Evolutionary conservation across 2,329 filamentous ascomycete species (phyloP).

Genomic region (Lachnellula suecica): DNA sequence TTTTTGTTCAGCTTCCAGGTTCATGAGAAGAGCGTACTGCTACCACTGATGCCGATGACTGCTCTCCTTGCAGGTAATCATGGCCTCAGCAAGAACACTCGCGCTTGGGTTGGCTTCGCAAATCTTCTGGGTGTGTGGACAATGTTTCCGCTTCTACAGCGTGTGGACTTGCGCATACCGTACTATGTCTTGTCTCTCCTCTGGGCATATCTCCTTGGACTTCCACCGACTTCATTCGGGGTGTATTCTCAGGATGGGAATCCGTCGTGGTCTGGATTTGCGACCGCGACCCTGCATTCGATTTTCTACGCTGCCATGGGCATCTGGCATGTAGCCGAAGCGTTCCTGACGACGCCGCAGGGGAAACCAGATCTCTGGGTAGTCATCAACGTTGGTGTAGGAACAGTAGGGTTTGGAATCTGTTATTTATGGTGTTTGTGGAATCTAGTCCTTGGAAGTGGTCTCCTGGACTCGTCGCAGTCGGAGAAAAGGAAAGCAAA

Average conservation of each 20-base stretch:
- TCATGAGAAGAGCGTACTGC: slow-evolving; percentile 93
- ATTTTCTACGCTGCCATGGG: slow-evolving; percentile 76
- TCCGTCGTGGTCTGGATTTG: slow-evolving; percentile 46
- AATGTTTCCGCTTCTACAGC: slow-evolving; percentile 84
- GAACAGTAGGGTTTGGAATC: slow-evolving; percentile 78
- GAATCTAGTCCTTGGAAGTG: slow-evolving; percentile 59
- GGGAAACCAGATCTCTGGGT: slow-evolving; percentile 93
- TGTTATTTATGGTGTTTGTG: slow-evolving; percentile 92
- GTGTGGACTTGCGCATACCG: slow-evolving; percentile 80
- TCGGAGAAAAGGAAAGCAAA: slow-evolving; percentile 25
- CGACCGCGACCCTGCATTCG: slow-evolving; percentile 70
- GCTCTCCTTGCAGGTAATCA: slow-evolving; percentile 76
- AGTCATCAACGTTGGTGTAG: slow-evolving; percentile 84
- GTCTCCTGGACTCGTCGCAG: slow-evolving; percentile 19
- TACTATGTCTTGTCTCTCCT: slow-evolving; percentile 82
- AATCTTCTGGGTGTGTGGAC: slow-evolving; percentile 91
- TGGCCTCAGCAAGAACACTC: slow-evolving; percentile 71
- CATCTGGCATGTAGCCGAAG: slow-evolving; percentile 77
- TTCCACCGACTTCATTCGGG: slow-evolving; percentile 74
- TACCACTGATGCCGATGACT: slow-evolving; percentile 93
- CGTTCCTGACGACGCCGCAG: slow-evolving; percentile 63
- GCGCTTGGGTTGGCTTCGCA: slow-evolving; percentile 94
- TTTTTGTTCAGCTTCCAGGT: slow-evolving; percentile 98
- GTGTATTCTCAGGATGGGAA: slow-evolving; percentile 61
- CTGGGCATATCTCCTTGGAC: slow-evolving; percentile 87